Evolutionary conservation across 2,329 filamentous ascomycete species (phyloP).

Genomic region (Alternaria solani): DNA sequence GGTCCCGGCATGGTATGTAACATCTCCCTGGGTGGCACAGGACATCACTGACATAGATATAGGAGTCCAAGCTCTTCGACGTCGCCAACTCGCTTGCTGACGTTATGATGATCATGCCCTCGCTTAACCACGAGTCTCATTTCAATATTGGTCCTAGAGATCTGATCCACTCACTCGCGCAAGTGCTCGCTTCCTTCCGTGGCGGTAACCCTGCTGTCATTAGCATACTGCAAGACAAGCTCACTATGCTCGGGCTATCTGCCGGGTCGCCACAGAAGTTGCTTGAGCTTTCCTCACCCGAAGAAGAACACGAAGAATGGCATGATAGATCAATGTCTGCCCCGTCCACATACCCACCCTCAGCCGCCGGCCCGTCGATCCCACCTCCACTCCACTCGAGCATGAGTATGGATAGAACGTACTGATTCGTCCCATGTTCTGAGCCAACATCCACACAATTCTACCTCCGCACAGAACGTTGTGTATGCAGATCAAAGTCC

Average conservation of each 20-base stretch:
- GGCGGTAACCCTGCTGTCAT: conserved; percentile 48
- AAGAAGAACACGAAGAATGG: conserved; percentile 43
- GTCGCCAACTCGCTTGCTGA: conserved; percentile 48
- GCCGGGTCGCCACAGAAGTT: conserved; percentile 41
- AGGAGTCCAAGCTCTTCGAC: conserved; percentile 49
- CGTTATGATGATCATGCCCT: conserved; percentile 49
- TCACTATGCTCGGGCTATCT: conserved; percentile 37
- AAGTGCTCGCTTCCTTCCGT: conserved; percentile 40
- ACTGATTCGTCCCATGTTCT: neutral
- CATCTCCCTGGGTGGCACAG: neutral
- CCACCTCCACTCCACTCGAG: conserved; percentile 25
- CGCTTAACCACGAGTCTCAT: conserved; percentile 41
- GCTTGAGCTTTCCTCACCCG: conserved; percentile 42
- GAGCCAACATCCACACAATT: neutral
- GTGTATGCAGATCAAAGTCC: neutral
- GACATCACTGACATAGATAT: neutral
- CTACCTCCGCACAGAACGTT: neutral
- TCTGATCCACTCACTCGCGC: conserved; percentile 44
- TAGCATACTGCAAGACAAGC: conserved; percentile 44
- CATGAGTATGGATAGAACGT: conserved; percentile 27
- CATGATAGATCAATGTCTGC: conserved; percentile 30
- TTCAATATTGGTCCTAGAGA: conserved; percentile 46
- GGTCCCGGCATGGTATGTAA: conserved; percentile 46
- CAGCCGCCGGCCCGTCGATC: conserved; percentile 8
- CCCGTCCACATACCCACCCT: conserved; percentile 24